phyloP scores from a whole-genome alignment of 2,329 filamentous ascomycete species.

The Colletotrichum lupini region DNA sequence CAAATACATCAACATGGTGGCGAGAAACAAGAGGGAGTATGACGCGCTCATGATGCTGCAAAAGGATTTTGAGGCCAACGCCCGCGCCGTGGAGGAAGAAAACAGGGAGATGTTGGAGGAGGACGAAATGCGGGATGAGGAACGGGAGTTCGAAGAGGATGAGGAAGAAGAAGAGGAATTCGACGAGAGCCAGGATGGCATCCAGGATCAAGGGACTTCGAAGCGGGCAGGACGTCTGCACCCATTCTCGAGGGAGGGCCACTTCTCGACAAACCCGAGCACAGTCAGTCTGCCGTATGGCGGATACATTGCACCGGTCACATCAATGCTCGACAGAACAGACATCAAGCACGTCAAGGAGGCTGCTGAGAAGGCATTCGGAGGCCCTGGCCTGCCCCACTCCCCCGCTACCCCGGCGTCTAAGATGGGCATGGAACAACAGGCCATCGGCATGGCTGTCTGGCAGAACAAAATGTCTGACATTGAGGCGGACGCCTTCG shows the following conservation, averaged over 20 bases:
- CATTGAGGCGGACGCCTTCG: conserved; percentile 79
- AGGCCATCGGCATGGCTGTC: conserved; percentile 72
- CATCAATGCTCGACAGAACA: conserved; percentile 72
- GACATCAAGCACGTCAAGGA: conserved; percentile 80
- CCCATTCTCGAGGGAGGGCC: conserved; percentile 78
- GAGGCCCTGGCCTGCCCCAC: conserved; percentile 79
- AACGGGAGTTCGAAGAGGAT: conserved; percentile 41
- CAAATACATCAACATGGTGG: conserved; percentile 60
- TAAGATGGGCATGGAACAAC: conserved; percentile 69
- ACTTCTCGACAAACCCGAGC: conserved; percentile 77
- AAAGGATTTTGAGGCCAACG: conserved; percentile 63
- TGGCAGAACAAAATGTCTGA: conserved; percentile 75
- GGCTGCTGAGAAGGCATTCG: conserved; percentile 79
- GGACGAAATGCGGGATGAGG: conserved; percentile 52
- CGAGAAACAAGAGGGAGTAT: conserved; percentile 66
- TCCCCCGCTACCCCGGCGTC: conserved; percentile 77
- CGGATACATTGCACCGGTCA: conserved; percentile 77
- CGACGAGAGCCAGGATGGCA: conserved; percentile 43
- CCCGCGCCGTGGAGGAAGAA: conserved; percentile 45
- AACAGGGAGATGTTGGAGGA: conserved; percentile 47
- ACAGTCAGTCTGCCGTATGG: conserved; percentile 80
- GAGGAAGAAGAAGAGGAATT: conserved; percentile 46
- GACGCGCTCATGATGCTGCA: conserved; percentile 65
- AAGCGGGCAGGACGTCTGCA: conserved; percentile 69
- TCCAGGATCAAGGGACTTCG: conserved; percentile 22